Conservation (phyloP, 2,329 filamentous ascomycete genomes). For the Aureobasidium melanogenum region DNA sequence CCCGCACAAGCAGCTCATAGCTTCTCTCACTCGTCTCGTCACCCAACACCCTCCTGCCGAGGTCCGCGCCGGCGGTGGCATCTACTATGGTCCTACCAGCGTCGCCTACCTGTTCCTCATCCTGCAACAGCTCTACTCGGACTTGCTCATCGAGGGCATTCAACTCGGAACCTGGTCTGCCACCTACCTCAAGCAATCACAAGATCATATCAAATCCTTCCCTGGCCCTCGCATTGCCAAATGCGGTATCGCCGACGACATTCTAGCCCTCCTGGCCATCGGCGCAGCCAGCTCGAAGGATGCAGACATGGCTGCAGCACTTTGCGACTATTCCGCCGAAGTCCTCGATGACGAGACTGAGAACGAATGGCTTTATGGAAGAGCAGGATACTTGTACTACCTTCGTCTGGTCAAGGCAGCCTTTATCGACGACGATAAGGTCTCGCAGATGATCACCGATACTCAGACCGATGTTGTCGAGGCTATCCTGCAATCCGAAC, state of each 20-base stretch:
- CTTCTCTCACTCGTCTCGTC: slow-evolving; percentile 40
- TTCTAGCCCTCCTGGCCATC: slow-evolving; percentile 41
- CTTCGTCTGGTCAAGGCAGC: slow-evolving; percentile 53
- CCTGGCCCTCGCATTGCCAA: slow-evolving; percentile 36
- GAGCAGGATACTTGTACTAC: slow-evolving; percentile 59
- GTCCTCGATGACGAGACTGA: slow-evolving; percentile 38
- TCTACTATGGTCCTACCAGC: slow-evolving; percentile 42
- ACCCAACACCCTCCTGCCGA: slow-evolving; percentile 38
- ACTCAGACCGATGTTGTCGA: slow-evolving; percentile 50
- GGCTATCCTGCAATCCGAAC: slow-evolving; percentile 47
- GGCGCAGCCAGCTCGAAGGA: slow-evolving; percentile 43
- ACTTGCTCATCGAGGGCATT: slow-evolving; percentile 37
- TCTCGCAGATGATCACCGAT: slow-evolving; percentile 43
- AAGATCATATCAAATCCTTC: slow-evolving; percentile 41
- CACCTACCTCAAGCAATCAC: slow-evolving; percentile 41
- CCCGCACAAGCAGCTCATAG: slow-evolving; percentile 42
- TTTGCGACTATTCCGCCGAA: slow-evolving; percentile 42
- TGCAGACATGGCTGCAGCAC: slow-evolving; percentile 38
- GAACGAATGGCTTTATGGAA: slow-evolving; percentile 59
- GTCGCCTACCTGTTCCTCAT: slow-evolving; percentile 43
- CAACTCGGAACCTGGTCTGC: slow-evolving; percentile 41
- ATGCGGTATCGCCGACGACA: slow-evolving; percentile 43
- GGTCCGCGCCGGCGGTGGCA: slow-evolving; percentile 37
- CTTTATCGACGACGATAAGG: slow-evolving; percentile 41
- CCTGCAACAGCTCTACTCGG: slow-evolving; percentile 40